Percentiles rank a stretch among this genome's conserved stretches.
These are phyloP conservation scores for Globisporangium solare DNA, from an alignment of 352 stramenopile genomes.

Conservation along the genomic window DNA sequence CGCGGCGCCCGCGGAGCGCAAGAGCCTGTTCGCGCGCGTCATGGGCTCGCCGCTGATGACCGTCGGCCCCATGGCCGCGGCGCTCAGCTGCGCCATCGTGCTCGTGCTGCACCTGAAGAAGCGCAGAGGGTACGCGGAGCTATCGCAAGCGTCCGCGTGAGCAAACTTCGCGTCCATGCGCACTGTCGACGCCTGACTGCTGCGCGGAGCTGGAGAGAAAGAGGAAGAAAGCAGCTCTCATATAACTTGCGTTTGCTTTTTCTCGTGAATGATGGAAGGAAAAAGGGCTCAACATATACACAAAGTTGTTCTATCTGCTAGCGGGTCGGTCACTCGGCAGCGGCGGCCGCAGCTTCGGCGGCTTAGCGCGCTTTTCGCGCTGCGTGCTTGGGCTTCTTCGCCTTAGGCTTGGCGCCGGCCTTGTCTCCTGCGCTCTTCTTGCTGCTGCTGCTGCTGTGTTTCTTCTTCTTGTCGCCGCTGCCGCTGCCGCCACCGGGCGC, in stretches of 20 bases:
- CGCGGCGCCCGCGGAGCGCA: not conserved
- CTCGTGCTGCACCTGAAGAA: slow-evolving; percentile 40
- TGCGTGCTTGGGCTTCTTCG: slow-evolving; percentile 69
- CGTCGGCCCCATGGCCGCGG: slow-evolving; percentile 18
- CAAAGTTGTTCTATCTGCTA: too few species aligned
- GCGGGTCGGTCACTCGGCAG: slow-evolving; percentile 17
- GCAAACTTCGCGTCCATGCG: not conserved
- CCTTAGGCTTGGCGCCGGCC: slow-evolving; percentile 29
- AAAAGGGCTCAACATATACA: too few species aligned
- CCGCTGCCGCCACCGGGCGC: not conserved
- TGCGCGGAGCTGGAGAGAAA: too few species aligned
- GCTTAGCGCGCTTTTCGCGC: slow-evolving; percentile 57
- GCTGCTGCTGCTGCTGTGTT: slow-evolving; percentile 1
- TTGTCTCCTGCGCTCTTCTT: slow-evolving; percentile 14
- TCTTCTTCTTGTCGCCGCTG: slow-evolving; percentile 12
- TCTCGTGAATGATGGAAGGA: too few species aligned
- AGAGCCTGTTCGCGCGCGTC: not conserved
- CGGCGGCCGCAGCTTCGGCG: slow-evolving; percentile 31
- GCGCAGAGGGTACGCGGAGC: slow-evolving; percentile 44
- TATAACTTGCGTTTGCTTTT: too few species aligned
- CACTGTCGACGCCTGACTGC: too few species aligned
- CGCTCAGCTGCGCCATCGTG: slow-evolving; percentile 21
- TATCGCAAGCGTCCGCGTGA: slow-evolving; percentile 11
- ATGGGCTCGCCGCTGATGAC: slow-evolving; percentile 12
- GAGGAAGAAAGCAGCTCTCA: too few species aligned